Evolutionary conservation across 345 rosid genomes (phyloP).

Genomic region (Linum tenue): DNA sequence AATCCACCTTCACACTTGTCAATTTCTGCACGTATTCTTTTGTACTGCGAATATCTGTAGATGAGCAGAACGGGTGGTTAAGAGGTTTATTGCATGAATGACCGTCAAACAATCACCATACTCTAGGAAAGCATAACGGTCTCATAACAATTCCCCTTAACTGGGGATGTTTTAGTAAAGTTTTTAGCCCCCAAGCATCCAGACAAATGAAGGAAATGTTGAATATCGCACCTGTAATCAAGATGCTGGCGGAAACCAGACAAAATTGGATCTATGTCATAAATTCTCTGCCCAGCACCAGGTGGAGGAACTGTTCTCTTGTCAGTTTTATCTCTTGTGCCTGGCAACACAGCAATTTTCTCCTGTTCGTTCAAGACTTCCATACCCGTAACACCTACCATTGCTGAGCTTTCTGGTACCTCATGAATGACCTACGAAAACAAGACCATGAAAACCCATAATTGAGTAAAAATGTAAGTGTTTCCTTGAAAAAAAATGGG

Average conservation of each 20-base stretch:
- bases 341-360: conserved; percentile 21
- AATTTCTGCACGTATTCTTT: conserved; percentile 55
- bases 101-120: background rate
- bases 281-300: conserved; percentile 66
- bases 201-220: too few species aligned
- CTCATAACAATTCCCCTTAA: background rate
- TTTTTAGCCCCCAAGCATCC: too few species aligned
- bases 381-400: conserved; percentile 4
- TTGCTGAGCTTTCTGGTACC: background rate
- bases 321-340: conserved; percentile 22
- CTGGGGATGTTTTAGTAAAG: background rate
- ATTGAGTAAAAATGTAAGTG: background rate
- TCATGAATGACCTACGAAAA: background rate
- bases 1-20: conserved; percentile 81
- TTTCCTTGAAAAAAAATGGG: background rate
- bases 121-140: too few species aligned
- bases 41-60: conserved; percentile 60
- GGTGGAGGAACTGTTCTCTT: conserved; percentile 45
- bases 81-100: background rate
- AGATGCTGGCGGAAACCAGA: conserved; percentile 51
- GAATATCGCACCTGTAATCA: conserved; percentile 62
- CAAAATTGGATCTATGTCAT: conserved; percentile 74
- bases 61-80: background rate
- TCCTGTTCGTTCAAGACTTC: conserved; percentile 31
- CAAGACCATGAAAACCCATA: background rate